Percentiles rank a stretch among this genome's conserved stretches.
These are phyloP conservation scores for Dothistroma septosporum DNA, from an alignment of 2,329 filamentous ascomycete genomes.

Conservation along the genomic window DNA sequence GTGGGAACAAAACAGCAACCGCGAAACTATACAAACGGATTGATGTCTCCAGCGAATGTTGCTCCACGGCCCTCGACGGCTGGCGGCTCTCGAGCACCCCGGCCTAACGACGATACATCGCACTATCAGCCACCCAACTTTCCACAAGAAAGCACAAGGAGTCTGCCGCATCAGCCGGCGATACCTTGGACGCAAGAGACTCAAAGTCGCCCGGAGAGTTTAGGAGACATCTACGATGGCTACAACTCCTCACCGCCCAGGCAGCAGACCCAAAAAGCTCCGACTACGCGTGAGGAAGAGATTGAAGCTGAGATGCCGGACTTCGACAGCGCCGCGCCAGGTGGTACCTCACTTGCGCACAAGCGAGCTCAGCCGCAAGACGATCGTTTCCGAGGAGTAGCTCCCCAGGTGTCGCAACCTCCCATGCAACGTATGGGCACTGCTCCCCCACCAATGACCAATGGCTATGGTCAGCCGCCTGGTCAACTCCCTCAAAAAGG, in stretches of 20 bases:
- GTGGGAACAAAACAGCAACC: slow-evolving; percentile 18
- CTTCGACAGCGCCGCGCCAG: slow-evolving; percentile 49
- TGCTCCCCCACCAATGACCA: slow-evolving; percentile 2
- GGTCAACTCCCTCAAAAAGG: slow-evolving; percentile 15
- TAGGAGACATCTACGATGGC: slow-evolving; percentile 21
- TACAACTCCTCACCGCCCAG: slow-evolving; percentile 12
- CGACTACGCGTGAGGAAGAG: slow-evolving; percentile 37
- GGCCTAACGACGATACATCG: slow-evolving; percentile 9
- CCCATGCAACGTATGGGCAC: slow-evolving; percentile 8
- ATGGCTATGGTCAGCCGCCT: neutral
- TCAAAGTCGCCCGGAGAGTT: slow-evolving; percentile 10
- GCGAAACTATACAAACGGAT: slow-evolving; percentile 11
- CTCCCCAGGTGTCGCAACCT: slow-evolving; percentile 10
- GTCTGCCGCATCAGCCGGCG: slow-evolving; percentile 6
- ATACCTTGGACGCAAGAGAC: slow-evolving; percentile 14
- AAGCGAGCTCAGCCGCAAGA: slow-evolving; percentile 30
- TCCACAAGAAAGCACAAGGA: slow-evolving; percentile 5
- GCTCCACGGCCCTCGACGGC: slow-evolving; percentile 20
- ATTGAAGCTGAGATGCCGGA: slow-evolving; percentile 60
- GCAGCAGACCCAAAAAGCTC: slow-evolving; percentile 14
- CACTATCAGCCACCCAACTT: slow-evolving; percentile 6
- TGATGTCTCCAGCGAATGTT: slow-evolving; percentile 21
- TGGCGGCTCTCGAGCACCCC: slow-evolving; percentile 12
- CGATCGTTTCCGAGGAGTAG: slow-evolving; percentile 32
- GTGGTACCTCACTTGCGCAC: slow-evolving; percentile 28